Percentiles rank a stretch among this genome's conserved stretches.
These are phyloP conservation scores for Eucalyptus dawsonii DNA, from an alignment of 345 rosid species.

Conservation along the genomic window DNA sequence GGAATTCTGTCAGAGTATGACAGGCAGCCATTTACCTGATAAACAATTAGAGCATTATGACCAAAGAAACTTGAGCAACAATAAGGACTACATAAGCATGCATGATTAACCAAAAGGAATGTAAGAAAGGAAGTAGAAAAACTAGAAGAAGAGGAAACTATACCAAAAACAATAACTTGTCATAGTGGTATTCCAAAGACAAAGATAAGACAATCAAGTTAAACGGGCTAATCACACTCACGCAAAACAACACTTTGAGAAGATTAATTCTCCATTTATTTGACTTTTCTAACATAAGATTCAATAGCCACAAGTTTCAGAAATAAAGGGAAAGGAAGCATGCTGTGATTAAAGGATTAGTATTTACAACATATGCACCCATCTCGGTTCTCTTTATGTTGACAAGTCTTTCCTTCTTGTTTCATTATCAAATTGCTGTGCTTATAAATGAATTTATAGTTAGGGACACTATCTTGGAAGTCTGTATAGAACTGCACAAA, in stretches of 20 bases:
- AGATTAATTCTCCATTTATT: neutral
- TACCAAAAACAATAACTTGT: neutral
- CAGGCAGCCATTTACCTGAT: conserved; percentile 92
- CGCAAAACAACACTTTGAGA: neutral
- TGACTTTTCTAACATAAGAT: neutral
- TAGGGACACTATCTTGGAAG: neutral
- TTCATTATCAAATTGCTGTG: neutral
- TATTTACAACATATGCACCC: neutral
- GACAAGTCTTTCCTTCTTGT: neutral
- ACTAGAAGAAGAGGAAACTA: neutral
- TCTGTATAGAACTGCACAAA: neutral
- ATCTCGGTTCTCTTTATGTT: neutral
- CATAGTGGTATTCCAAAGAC: neutral
- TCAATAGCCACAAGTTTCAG: neutral
- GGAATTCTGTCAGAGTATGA: conserved; percentile 91
- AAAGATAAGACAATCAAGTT: neutral
- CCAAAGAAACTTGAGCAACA: neutral
- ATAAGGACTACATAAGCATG: neutral
- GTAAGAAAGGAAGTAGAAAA: neutral
- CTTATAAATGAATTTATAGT: neutral
- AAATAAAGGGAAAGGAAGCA: neutral
- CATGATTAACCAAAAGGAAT: neutral
- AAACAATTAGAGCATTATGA: conserved; percentile 4
- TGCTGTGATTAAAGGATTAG: neutral
- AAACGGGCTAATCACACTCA: neutral